Base-by-base conservation (phyloP, 306 rosid species). In the Quercus agrifolia region DNA sequence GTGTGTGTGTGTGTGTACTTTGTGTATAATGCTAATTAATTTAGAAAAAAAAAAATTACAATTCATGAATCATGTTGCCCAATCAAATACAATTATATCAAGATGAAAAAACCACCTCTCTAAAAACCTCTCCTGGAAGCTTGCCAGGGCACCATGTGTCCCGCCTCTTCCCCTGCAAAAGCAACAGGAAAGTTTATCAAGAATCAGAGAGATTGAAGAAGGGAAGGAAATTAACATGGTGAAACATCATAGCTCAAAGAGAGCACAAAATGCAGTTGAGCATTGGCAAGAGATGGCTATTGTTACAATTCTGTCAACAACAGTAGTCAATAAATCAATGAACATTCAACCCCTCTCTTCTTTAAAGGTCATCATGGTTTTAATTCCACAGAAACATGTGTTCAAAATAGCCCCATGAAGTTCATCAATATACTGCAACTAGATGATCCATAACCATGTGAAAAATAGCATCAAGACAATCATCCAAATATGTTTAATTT, bases 131-230 rank as follows among this genome's bases (percentile, higher is more conserved):
- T 85, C 74, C 81, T 4, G 82, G 81, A 75, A 89, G 87, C 20
- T 90, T 91, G 79, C 97, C 90, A 33, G 90, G 90, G 87, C 99
- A 95, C 99, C 97, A 95, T 68, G 99, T 92, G 83, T 88, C 97
- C 77, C 98, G 90, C 81, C 98, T 90, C 87, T 95, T 95, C 74
- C 76, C 97, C 98, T 95, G 91, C 82, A 85, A 66, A 61, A 79
- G 68, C 51, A 81, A 78, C 56, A 80, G 79, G 72, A 77, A 80
- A 81, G 25, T 71, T 76, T 25, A 85, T 89, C 70, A 82, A 69
- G 70, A 74, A 81, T 46, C 54, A 33, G 27, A 75, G 64, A 77
- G 70, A 63, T 67, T 41, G 57, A 49, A 19, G 9, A 5, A 49
- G 33, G 15, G 20, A 33, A 57, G 15, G 58, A 23, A 63, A 35